Base-by-base conservation (phyloP, 495 filamentous ascomycete genomes). In the Hypoxylon intermedium region DNA sequence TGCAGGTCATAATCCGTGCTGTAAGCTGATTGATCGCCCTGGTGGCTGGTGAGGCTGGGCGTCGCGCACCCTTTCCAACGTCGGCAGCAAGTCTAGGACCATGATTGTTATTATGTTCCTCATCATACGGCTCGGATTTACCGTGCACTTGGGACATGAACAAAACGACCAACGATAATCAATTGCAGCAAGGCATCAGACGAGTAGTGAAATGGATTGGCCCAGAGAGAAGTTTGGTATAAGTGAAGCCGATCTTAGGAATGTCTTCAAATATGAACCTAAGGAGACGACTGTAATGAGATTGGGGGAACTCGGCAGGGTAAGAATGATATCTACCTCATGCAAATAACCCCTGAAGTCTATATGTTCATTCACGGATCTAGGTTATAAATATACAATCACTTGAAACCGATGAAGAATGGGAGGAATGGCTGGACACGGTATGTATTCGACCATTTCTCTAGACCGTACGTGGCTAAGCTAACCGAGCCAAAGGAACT, bases 261-360 rank as follows among this genome's bases (percentile, higher is more conserved):
- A 36, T 11, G 43, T 48, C 9, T 57, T 57, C 30, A 57, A 49
- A 49, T 57, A 57, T 18, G 33, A 57, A 18, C 53, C 43, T 1
- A 41, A 57, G 31, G 20, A 15, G 44, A 41, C 53, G 9, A 41
- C 6, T 11, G 53, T 48, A 3, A 16, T 49, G 11, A 41, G 18
- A 21, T 21, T 57, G 28, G 16, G 33, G 20, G 6, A 44, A 5
- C 6, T 16, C 2, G 11, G 30, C 0, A 28, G 42, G 33, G 53
- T 57, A 42, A 47, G 13, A 36, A 37, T 38, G 4, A 3, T 11
- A 11, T 36, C n/a, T 9, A 2, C 2, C 5, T 11, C 19, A n/a
- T n/a, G n/a, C n/a, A n/a, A n/a, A n/a, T n/a, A 9, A 12, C 24
- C 5, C 19, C 3, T 7, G 9, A 37, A 18, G 9, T 6, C 20